Evolutionary conservation across 2,329 filamentous ascomycete species (phyloP), one percentile per base, ranked within the genome.

Genomic region (Phaeoacremonium minimum): DNA sequence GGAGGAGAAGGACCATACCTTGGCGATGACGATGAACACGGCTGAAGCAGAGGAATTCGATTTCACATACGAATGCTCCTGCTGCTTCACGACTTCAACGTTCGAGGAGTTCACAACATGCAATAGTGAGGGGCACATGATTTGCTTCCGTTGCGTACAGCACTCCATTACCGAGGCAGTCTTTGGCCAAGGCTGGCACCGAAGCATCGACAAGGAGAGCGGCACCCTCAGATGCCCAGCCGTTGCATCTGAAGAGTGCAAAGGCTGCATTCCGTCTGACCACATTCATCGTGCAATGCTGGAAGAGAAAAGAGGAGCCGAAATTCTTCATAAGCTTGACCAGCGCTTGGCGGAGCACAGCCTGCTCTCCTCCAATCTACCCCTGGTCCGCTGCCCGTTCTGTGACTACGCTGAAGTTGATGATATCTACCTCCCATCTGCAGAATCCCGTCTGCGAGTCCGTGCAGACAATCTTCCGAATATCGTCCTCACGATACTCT

Each of bases 381-480:
- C 85, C 4, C 74, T 97, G 2, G 72, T 93, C 32, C 81, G 83
- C 28, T 97, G 93, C 51, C 89, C 90, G 0, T 96, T 94, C 55
- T 98, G 91, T 68, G 74, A 73, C 46, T 98, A 97, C 54, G 88
- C 88, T 19, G 93, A 97, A 66, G 73, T 89, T 17, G 88, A 96
- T 58, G 83, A 87, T 38, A 66, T 85, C 14, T 87, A 86, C 54
- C 67, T 83, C 15, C 80, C 79, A 9, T 61, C 61, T 31, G 60
- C 62, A 35, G 71, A 77, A 38, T 60, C 74, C 16, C 63, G 64
- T 16, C 76, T 83, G 55, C 75, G 67, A 30, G 57, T 86, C 38
- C 75, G 75, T 41, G 60, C 69, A 28, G 67, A 73, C 47, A 71
- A 63, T 47, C 45, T 75, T 30, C 63, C 62, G 46, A 69, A 66